phyloP scores from a whole-genome alignment of 441 rosid genomes.

The Corymbia calophylla region DNA sequence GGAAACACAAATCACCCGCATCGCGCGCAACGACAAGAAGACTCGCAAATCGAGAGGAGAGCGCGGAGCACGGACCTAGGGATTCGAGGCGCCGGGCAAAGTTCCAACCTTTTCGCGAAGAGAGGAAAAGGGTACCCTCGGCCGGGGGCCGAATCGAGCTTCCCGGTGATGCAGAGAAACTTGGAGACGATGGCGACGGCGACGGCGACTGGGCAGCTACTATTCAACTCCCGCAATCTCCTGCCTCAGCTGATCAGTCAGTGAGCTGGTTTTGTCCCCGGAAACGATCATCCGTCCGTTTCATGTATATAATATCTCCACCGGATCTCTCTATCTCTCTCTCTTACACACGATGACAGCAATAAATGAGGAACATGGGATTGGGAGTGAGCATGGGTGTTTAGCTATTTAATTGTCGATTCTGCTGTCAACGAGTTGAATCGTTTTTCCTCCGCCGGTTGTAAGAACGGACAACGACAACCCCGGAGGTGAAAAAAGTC shows the following conservation, averaged over 20 bases:
- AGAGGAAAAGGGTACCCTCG: not conserved
- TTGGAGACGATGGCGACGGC: not conserved
- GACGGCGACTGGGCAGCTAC: not conserved
- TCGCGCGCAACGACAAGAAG: not conserved
- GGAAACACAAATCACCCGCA: not conserved
- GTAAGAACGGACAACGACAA: not conserved
- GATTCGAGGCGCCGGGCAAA: not conserved
- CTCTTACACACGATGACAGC: not conserved
- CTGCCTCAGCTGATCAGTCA: not conserved
- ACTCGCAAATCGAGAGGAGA: not conserved
- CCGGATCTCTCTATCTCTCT: not conserved
- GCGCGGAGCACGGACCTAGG: not conserved
- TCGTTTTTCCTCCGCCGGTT: not conserved
- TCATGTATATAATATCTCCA: not conserved
- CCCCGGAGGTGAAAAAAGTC: not conserved
- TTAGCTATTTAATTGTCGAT: not conserved
- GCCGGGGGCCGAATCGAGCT: not conserved
- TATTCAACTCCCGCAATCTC: not conserved
- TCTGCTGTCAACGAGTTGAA: not conserved
- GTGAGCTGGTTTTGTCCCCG: not conserved
- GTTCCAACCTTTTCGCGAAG: not conserved
- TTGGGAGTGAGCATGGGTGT: too few relatives aligned
- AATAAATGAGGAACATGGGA: not conserved
- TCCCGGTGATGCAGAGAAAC: not conserved
- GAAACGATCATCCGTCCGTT: not conserved